Evolutionary conservation across 2,329 filamentous ascomycete genomes (phyloP), one percentile per base, ranked within the genome.

Genomic region (Fusarium denticulatum): DNA sequence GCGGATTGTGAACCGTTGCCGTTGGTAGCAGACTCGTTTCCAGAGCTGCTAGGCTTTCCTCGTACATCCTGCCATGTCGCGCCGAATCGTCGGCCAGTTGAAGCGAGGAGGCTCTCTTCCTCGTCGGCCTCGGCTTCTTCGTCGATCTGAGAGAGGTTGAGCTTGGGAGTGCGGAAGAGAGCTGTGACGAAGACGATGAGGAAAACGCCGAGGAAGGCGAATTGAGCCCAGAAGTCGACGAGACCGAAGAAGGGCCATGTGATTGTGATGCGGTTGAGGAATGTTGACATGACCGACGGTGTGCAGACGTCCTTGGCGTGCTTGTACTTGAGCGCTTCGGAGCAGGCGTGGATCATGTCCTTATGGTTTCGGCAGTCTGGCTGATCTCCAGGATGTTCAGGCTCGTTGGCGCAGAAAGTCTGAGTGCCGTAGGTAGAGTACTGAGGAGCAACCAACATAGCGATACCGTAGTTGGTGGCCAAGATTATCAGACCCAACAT

Each of bases 221-320:
- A 98, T 79, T 99, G 96, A 0, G 95, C 94, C 95, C 95, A 99
- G 82, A 98, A 99, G 75, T 94, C 89, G n/a, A 98, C 85, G 16
- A 92, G 91, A 16, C 96, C 96, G 79, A 99, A 97, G 80, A 98
- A 94, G 11, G 96, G 95, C 88, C 96, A 99, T 80, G 97, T 97
- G 79, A 97, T 89, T 28, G 94, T 95, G 69, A 98, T 90, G 49
- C 95, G 91, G 82, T 98, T 98, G 73, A 99, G 87, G 83, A 99
- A 97, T 0, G 94, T 97, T 67, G 94, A 96, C 81, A 95, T 93
- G 42, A 98, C 91, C 28, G 92, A 96, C 0, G 96, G 95, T 2
- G 95, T 98, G 86, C 96, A 99, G 28, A 97, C 92, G 67, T 91
- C 88, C 74, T 89, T 89, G 7, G 94, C 93, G n/a, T 88, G 87